Percentiles rank a stretch among this genome's conserved stretches.
Evolutionary conservation across 108 stramenopile genomes (phyloP).

Genomic region (Seminavis robusta): DNA sequence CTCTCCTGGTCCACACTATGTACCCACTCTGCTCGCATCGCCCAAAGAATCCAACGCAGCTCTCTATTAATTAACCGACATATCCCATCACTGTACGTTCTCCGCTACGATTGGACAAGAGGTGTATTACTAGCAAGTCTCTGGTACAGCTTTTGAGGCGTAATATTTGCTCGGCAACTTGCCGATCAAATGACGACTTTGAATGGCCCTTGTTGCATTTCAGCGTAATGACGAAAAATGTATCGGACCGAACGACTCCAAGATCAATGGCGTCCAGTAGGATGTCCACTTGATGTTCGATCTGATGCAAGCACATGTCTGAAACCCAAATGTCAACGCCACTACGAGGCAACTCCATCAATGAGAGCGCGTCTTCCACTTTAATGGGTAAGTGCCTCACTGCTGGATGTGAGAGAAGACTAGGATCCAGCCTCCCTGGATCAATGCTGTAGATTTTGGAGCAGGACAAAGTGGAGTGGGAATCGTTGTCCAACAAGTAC

Average conservation of each 20-base stretch:
- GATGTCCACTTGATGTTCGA: not conserved
- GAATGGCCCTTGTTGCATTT: constrained; percentile 61
- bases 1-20: too few relatives aligned
- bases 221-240: constrained; percentile 55
- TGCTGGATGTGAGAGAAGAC: constrained; percentile 11
- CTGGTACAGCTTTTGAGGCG: constrained; percentile 18
- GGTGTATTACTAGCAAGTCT: too few relatives aligned
- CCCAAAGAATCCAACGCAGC: too few relatives aligned
- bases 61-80: too few relatives aligned
- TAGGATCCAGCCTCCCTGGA: constrained; percentile 44
- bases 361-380: too few relatives aligned
- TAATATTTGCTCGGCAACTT: constrained; percentile 30
- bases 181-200: constrained; percentile 37
- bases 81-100: too few relatives aligned
- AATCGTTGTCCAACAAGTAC: constrained; percentile 40
- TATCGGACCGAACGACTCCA: constrained; percentile 23
- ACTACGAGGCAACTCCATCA: too few relatives aligned
- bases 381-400: too few relatives aligned
- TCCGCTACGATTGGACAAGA: too few relatives aligned
- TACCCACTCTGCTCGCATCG: too few relatives aligned
- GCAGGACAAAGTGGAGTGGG: too few relatives aligned
- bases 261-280: not conserved
- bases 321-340: not conserved
- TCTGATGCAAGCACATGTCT: not conserved
- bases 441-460: constrained; percentile 48